Conservation (phyloP, 352 stramenopile genomes). For the Phytophthora cactorum region DNA sequence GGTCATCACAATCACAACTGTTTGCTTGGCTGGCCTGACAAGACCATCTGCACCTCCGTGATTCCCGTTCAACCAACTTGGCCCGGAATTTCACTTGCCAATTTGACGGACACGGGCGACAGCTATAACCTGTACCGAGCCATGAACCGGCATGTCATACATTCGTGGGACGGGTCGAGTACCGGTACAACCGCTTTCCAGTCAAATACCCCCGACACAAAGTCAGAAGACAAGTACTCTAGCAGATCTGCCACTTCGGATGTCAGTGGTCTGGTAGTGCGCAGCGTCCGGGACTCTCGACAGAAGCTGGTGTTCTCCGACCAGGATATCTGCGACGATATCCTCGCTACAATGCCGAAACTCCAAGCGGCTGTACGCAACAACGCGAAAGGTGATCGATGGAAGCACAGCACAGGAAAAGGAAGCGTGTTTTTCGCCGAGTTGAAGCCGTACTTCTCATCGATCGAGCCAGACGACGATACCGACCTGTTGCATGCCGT, state of each 20-base stretch:
- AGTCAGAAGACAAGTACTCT: slow-evolving; percentile 24
- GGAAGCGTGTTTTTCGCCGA: slow-evolving; percentile 54
- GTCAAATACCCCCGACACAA: not conserved
- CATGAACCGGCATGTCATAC: slow-evolving; percentile 4
- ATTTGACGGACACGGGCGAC: not conserved
- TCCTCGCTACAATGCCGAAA: slow-evolving; percentile 63
- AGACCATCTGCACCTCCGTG: too few species aligned
- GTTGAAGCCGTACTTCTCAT: slow-evolving; percentile 38
- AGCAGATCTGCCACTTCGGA: slow-evolving; percentile 16
- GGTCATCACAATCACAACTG: slow-evolving; percentile 12
- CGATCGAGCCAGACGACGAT: slow-evolving; percentile 42
- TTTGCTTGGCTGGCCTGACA: slow-evolving; percentile 2
- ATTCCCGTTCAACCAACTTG: too few species aligned
- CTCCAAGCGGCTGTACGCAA: slow-evolving; percentile 48
- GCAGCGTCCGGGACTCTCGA: slow-evolving; percentile 18
- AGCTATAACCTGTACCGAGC: not conserved
- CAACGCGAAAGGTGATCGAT: slow-evolving; percentile 39
- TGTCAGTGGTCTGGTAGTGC: slow-evolving; percentile 28
- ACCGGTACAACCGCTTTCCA: not conserved
- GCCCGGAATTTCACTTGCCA: not conserved
- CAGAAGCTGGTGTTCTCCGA: slow-evolving; percentile 52
- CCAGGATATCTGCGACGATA: slow-evolving; percentile 62
- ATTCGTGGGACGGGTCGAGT: slow-evolving; percentile 1
- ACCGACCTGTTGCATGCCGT: slow-evolving; percentile 53
- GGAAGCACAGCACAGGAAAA: slow-evolving; percentile 44